A percentile compares a stretch with the other conserved stretches of the same genome.
Conservation (phyloP, 768 basidiomycete species). For the Serendipita sp. region DNA sequence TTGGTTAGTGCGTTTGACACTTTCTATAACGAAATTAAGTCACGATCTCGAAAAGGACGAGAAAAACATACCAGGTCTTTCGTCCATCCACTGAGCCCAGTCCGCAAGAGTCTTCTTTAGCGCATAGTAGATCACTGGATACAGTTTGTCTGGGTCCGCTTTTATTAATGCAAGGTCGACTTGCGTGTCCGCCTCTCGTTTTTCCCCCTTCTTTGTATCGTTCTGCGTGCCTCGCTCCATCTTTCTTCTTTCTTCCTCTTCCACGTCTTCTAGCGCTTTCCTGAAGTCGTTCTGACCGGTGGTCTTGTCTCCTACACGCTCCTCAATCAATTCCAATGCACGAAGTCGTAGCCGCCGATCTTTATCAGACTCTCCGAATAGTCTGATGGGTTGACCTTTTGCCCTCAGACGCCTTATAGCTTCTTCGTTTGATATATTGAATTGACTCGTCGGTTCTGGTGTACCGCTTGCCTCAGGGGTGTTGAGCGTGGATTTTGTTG, state of each 20-base stretch:
- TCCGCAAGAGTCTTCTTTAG: conserved; percentile 85
- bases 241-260: conserved; percentile 53
- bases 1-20: conserved; percentile 72
- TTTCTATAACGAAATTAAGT: conserved; percentile 30
- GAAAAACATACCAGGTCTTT: conserved; percentile 58
- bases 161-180: conserved; percentile 73
- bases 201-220: conserved; percentile 34
- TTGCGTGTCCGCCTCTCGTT: conserved; percentile 41
- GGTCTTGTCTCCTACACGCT: conserved; percentile 53
- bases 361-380: conserved; percentile 93
- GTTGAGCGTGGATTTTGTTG: background rate
- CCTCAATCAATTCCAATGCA: conserved; percentile 89
- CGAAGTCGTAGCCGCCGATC: conserved; percentile 78
- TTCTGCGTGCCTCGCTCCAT: conserved; percentile 27
- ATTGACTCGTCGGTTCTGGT: conserved; percentile 32
- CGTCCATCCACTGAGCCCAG: conserved; percentile 92
- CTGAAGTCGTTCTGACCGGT: conserved; percentile 80
- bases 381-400: conserved; percentile 84
- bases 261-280: conserved; percentile 73
- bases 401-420: conserved; percentile 72
- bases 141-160: conserved; percentile 84
- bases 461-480: background rate
- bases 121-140: conserved; percentile 93
- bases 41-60: background rate
- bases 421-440: conserved; percentile 90